Conservation (phyloP, 176 grass and related monocot species). For the Aegilops tauschii region DNA sequence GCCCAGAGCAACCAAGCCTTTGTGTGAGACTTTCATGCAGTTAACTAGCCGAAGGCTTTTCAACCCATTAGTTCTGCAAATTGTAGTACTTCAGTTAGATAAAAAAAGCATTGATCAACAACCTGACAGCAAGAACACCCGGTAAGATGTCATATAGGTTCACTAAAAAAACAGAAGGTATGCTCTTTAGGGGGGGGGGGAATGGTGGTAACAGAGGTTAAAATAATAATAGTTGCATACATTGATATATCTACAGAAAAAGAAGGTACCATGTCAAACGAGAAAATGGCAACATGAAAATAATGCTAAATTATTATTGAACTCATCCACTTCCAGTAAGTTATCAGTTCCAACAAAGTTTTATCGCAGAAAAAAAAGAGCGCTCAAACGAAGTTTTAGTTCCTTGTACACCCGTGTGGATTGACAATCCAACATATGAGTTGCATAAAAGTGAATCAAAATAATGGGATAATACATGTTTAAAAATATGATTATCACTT, state of each 20-base stretch:
- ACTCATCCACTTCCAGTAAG: neutral
- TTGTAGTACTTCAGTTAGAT: neutral
- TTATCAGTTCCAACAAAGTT: neutral
- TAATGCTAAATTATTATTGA: neutral
- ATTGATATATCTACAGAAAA: neutral
- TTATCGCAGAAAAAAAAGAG: too few relatives aligned
- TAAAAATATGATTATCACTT: neutral
- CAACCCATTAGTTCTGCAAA: slow-evolving; percentile 25
- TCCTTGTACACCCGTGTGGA: neutral
- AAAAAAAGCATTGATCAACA: neutral
- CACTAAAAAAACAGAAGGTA: neutral
- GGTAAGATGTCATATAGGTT: neutral
- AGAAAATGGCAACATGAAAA: neutral
- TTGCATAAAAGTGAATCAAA: neutral
- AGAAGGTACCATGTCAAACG: neutral
- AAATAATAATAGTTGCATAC: neutral
- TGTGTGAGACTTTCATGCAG: slow-evolving; percentile 15
- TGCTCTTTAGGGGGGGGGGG: too few relatives aligned
- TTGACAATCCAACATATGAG: neutral
- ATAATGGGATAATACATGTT: neutral
- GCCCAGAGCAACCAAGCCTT: slow-evolving; percentile 28
- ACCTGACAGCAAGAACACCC: neutral
- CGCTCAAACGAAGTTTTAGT: neutral
- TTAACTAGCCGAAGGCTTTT: slow-evolving; percentile 28
- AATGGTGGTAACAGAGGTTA: neutral